Evolutionary conservation across 2,329 filamentous ascomycete genomes (phyloP), one percentile per base, ranked within the genome.

Genomic region (Aspergillus tamarii): DNA sequence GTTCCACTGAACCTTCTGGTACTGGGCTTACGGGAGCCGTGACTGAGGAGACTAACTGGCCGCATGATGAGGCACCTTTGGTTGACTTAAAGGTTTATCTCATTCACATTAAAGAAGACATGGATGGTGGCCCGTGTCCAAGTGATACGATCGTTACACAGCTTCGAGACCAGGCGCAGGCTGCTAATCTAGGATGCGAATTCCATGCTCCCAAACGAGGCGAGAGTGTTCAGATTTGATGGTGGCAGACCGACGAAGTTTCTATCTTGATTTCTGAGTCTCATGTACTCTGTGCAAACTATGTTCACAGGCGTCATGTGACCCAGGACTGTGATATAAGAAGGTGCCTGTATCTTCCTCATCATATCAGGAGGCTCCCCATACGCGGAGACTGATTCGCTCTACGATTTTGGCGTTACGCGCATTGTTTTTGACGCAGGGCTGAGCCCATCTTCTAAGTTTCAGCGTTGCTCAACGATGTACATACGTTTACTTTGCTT

Each of bases 51-150:
- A 19, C 21, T 12, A 21, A 12, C 8, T 52, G 48, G 34, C 32
- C n/a, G 23, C 32, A 10, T 9, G 28, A 59, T 8, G 61, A 63
- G 63, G 74, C 73, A 56, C 88, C 89, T 8, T 82, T 99, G 5
- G 82, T 84, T 59, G 93, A 93, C 0, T 75, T 98, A 32, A 91
- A 88, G 66, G 83, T 99, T 1, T 89, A 97, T 57, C 88, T 98
- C 61, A 98, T 98, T 43, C 95, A 99, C 74, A 87, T 98, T 73
- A 99, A 99, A 76, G 94, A 98, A 68, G 90, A 86, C 26, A 81
- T 97, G 61, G 82, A 84, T 10, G 93, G 97, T 74, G 92, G 88
- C 0, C 87, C 87, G 30, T 76, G 81, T 55, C 87, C 85, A 2
- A 85, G 83, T 41, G 88, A 92, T 4, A 84, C 80, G 2, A 96